Conservation (phyloP, 345 rosid species). For the Euphorbia tirucalli region DNA sequence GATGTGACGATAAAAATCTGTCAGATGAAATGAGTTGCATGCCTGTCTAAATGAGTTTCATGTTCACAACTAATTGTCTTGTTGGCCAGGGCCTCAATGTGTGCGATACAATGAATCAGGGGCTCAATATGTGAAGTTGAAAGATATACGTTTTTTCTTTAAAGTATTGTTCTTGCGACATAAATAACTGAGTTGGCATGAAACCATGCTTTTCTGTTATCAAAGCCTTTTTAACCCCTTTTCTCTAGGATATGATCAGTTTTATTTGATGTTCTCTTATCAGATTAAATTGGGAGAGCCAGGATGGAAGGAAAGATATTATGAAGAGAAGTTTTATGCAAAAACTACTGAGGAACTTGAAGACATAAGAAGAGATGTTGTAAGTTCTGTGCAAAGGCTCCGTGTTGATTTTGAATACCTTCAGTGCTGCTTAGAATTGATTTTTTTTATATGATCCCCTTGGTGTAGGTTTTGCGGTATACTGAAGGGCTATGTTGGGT, state of each 20-base stretch:
- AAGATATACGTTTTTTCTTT: too few relatives aligned
- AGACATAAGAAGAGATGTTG: constrained; percentile 75
- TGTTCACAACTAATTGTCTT: too few relatives aligned
- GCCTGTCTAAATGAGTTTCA: too few relatives aligned
- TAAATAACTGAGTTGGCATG: neutral
- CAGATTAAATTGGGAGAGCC: constrained; percentile 76
- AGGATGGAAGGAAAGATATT: constrained; percentile 98
- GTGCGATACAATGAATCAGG: too few relatives aligned
- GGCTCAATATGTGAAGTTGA: too few relatives aligned
- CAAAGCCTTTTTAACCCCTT: neutral
- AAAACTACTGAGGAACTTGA: constrained; percentile 66
- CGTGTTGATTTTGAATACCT: constrained; percentile 8
- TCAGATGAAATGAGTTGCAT: too few relatives aligned
- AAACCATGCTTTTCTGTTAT: neutral
- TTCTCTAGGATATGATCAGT: neutral
- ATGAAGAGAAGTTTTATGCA: constrained; percentile 72
- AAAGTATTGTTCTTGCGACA: too few relatives aligned
- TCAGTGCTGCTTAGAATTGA: neutral
- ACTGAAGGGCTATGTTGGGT: constrained; percentile 97
- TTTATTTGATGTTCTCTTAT: constrained; percentile 5
- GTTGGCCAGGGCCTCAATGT: too few relatives aligned
- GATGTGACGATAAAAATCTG: too few relatives aligned
- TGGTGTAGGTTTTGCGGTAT: constrained; percentile 65
- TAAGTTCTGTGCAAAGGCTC: constrained; percentile 36
- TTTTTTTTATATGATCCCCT: constrained; percentile 20